Evolutionary conservation across 805 yeast genomes (phyloP).

Genomic region (Yamadazyma kitorensis): DNA sequence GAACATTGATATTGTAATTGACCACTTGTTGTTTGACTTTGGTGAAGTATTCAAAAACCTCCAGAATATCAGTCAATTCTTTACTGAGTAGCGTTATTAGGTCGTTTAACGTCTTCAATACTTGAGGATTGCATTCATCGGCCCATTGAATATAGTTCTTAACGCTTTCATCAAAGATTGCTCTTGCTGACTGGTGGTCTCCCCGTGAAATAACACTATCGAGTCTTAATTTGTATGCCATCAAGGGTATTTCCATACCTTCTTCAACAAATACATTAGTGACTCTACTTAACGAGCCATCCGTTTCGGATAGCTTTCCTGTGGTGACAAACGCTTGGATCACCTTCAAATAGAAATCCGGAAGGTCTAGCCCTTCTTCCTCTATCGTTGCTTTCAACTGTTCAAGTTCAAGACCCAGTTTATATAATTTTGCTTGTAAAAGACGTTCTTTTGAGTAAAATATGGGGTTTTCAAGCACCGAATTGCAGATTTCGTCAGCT

Average conservation of each 20-base stretch:
- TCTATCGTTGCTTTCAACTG: not conserved
- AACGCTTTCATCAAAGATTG: constrained; percentile 32
- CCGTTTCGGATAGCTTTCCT: constrained; percentile 8
- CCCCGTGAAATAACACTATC: constrained; percentile 22
- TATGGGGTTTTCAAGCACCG: constrained; percentile 3
- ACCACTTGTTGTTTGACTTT: constrained; percentile 36
- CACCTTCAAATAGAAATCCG: constrained; percentile 15
- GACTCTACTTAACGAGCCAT: not conserved
- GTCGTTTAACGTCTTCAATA: constrained; percentile 42
- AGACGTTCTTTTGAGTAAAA: constrained; percentile 9
- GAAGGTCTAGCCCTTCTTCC: constrained; percentile 9
- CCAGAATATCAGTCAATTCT: constrained; percentile 23
- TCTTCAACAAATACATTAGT: constrained; percentile 5
- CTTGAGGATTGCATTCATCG: constrained; percentile 25
- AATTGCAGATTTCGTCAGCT: constrained; percentile 1
- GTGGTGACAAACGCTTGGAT: constrained; percentile 17
- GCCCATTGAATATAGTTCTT: constrained; percentile 21
- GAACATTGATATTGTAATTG: constrained; percentile 22
- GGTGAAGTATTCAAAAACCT: constrained; percentile 30
- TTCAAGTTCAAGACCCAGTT: no score
- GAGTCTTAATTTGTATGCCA: constrained; percentile 26
- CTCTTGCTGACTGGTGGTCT: constrained; percentile 21
- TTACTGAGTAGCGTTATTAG: constrained; percentile 37
- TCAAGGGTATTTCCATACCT: constrained; percentile 15
- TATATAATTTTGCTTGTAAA: constrained; percentile 8